These are phyloP conservation scores for Arthrobotrys sinensis DNA, from an alignment of 2,329 filamentous ascomycete species.

Conservation along the genomic window DNA sequence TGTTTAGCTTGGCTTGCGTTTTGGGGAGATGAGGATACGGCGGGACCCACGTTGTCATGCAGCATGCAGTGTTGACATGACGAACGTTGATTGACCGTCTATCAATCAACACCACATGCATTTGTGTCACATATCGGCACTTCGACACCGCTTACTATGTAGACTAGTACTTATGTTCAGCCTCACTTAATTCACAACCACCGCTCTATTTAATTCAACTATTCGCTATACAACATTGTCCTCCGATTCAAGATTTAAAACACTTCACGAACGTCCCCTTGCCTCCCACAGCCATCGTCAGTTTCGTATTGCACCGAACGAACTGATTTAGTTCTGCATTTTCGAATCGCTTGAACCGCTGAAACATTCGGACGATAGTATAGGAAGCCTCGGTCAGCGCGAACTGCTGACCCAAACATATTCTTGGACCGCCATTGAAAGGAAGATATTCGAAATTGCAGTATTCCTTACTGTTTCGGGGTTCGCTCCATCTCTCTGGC, in stretches of 20 bases:
- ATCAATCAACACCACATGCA: neutral
- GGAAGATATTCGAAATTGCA: constrained; percentile 67
- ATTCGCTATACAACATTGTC: neutral
- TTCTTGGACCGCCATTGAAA: constrained; percentile 70
- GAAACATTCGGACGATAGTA: constrained; percentile 65
- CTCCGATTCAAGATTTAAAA: neutral
- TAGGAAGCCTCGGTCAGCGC: constrained; percentile 66
- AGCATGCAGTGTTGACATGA: neutral
- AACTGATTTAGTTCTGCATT: constrained; percentile 30
- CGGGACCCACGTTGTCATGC: neutral
- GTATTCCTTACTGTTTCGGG: constrained; percentile 38
- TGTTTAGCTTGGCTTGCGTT: neutral
- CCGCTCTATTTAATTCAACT: neutral
- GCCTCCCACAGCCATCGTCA: constrained; percentile 33
- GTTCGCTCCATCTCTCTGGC: constrained; percentile 53
- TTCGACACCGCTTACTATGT: too few species aligned
- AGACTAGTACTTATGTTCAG: too few species aligned
- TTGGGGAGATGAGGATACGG: neutral
- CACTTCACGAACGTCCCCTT: constrained; percentile 4
- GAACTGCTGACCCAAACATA: constrained; percentile 69
- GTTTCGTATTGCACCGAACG: constrained; percentile 19
- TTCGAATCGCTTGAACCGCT: constrained; percentile 64
- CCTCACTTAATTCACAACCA: too few species aligned
- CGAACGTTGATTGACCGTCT: neutral
- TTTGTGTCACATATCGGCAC: neutral